Percentiles rank a stretch among this genome's conserved stretches.
These are phyloP conservation scores for Diospyros kaki DNA, from an alignment of 148 eudicot genomes.

Conservation along the genomic window DNA sequence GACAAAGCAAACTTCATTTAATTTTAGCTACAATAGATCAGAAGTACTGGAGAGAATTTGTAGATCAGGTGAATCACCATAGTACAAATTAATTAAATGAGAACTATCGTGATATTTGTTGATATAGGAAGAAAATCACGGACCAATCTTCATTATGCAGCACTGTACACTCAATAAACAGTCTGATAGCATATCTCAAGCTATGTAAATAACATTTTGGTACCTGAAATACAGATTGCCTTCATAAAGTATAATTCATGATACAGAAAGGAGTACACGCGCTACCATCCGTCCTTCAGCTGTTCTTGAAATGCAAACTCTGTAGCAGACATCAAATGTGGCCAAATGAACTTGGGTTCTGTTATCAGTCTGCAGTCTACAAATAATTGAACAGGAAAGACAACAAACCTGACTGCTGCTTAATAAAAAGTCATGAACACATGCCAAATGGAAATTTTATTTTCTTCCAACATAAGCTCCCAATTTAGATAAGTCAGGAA, in stretches of 20 bases:
- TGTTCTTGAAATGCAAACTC: constrained; percentile 4
- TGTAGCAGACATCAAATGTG: constrained; percentile 9
- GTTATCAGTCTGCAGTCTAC: background rate
- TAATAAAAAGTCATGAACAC: background rate
- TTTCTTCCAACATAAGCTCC: constrained; percentile 82
- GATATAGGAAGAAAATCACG: too few species aligned
- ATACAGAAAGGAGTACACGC: background rate
- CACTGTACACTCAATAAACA: background rate
- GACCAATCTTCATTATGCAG: too few species aligned
- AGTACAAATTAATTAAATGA: too few species aligned
- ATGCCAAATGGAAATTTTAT: constrained; percentile 18
- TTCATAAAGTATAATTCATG: background rate
- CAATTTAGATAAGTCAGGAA: constrained; percentile 89
- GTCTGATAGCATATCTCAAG: too few species aligned
- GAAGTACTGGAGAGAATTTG: too few species aligned
- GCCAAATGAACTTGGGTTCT: background rate
- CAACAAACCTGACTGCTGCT: constrained; percentile 2
- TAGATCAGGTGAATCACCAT: too few species aligned
- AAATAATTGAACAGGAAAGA: constrained; percentile 1
- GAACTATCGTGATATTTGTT: too few species aligned
- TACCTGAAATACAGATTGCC: background rate
- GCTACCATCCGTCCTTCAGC: background rate
- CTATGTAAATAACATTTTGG: background rate
- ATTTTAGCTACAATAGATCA: too few species aligned
- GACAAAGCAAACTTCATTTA: too few species aligned